These are phyloP conservation scores for Metarhizium humberi DNA, from an alignment of 2,329 filamentous ascomycete genomes.

Conservation along the genomic window DNA sequence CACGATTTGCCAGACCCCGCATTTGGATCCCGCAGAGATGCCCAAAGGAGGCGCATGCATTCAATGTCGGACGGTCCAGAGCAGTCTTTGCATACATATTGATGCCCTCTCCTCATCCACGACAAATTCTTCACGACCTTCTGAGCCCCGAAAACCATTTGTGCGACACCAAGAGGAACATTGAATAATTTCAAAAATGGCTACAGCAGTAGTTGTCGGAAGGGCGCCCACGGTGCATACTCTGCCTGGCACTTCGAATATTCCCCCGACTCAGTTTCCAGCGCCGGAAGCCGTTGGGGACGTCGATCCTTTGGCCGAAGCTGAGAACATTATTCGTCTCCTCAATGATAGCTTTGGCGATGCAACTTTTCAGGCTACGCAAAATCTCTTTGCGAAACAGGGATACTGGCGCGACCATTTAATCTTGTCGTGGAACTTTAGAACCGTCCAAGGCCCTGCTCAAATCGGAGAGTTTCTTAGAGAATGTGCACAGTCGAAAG, in stretches of 20 bases:
- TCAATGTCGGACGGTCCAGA: too few species aligned
- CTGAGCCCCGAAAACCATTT: too few species aligned
- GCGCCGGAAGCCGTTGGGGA: constrained; percentile 16
- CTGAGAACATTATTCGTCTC: constrained; percentile 23
- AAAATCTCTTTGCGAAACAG: constrained; percentile 31
- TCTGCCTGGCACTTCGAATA: constrained; percentile 44
- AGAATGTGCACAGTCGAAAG: constrained; percentile 17
- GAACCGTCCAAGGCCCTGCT: constrained; percentile 34
- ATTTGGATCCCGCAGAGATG: too few species aligned
- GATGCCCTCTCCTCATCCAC: too few species aligned
- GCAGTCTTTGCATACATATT: too few species aligned
- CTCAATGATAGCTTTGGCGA: constrained; percentile 31
- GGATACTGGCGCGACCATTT: constrained; percentile 53
- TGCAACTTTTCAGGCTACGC: constrained; percentile 23
- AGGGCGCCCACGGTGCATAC: background rate
- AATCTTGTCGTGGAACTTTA: constrained; percentile 46
- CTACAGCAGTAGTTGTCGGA: background rate
- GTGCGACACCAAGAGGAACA: too few species aligned
- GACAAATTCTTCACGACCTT: too few species aligned
- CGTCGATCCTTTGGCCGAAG: constrained; percentile 27
- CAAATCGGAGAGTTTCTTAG: constrained; percentile 31
- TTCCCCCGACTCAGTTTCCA: constrained; percentile 35
- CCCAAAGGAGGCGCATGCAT: too few species aligned
- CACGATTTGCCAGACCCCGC: too few species aligned
- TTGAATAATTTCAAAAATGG: background rate